A percentile compares a stretch with the other conserved stretches of the same genome.
Evolutionary conservation across 345 rosid species (phyloP).

Genomic region (Populus nigra): DNA sequence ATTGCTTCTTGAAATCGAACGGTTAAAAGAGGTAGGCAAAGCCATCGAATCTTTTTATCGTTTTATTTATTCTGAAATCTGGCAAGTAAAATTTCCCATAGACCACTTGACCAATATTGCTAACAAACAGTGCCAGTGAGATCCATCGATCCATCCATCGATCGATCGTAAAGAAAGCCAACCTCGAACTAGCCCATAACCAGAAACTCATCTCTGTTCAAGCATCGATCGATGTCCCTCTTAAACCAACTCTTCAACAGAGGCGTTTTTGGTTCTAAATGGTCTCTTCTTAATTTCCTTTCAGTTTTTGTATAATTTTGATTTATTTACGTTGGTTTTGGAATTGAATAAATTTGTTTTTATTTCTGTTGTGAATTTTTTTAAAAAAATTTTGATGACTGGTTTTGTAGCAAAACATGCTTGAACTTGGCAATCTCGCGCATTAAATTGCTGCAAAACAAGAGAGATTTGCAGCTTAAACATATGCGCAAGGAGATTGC

Average conservation of each 20-base stretch:
- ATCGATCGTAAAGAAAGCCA: neutral
- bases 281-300: slow-evolving; percentile 34
- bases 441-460: slow-evolving; percentile 81
- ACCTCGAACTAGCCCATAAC: neutral
- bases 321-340: neutral
- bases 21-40: too few relatives aligned
- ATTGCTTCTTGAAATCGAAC: neutral
- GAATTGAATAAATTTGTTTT: neutral
- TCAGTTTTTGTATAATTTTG: neutral
- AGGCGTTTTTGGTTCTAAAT: slow-evolving; percentile 82
- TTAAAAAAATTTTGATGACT: neutral
- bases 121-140: neutral
- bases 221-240: slow-evolving; percentile 58
- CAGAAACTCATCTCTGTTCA: neutral
- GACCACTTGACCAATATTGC: neutral
- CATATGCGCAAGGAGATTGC: slow-evolving; percentile 94
- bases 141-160: neutral
- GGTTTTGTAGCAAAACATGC: slow-evolving; percentile 68
- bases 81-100: neutral
- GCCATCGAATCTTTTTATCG: too few relatives aligned
- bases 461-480: slow-evolving; percentile 86
- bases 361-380: neutral
- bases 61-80: too few relatives aligned
- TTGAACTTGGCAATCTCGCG: slow-evolving; percentile 75
- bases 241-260: slow-evolving; percentile 89